phyloP scores from a whole-genome alignment of 441 rosid genomes.

The Pelargonium cotyledonis region DNA sequence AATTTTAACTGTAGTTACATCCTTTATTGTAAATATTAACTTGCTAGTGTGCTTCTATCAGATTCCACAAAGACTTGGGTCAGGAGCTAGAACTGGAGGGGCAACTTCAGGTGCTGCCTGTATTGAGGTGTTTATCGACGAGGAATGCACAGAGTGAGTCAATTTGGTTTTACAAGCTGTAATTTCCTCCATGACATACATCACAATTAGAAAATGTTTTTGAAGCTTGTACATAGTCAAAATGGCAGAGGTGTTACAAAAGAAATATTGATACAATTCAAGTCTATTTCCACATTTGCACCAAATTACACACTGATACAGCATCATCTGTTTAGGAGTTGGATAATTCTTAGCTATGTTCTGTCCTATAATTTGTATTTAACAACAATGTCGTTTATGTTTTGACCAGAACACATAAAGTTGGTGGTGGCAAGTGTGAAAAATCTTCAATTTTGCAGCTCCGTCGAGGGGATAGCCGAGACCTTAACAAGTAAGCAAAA shows the following conservation, averaged over 20 bases:
- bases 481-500: not conserved
- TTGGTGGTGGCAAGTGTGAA: not conserved
- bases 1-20: not conserved
- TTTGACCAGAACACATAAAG: not conserved
- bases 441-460: conserved; percentile 1
- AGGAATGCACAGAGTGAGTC: conserved; percentile 2
- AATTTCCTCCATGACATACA: not conserved
- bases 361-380: not conserved
- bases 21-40: not conserved
- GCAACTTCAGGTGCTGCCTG: not conserved
- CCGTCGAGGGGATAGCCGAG: not conserved
- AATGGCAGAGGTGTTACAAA: too few relatives aligned
- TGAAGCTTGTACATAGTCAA: too few relatives aligned
- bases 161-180: not conserved
- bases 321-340: not conserved
- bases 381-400: not conserved
- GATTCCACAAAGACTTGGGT: not conserved
- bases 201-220: not conserved
- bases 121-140: not conserved
- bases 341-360: not conserved
- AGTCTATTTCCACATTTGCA: not conserved
- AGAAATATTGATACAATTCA: too few relatives aligned
- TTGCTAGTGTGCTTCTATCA: not conserved
- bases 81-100: not conserved
- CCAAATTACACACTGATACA: not conserved